Percentiles rank a stretch among this genome's conserved stretches.
Conservation (phyloP, 345 rosid species). For the Durio zibethinus region DNA sequence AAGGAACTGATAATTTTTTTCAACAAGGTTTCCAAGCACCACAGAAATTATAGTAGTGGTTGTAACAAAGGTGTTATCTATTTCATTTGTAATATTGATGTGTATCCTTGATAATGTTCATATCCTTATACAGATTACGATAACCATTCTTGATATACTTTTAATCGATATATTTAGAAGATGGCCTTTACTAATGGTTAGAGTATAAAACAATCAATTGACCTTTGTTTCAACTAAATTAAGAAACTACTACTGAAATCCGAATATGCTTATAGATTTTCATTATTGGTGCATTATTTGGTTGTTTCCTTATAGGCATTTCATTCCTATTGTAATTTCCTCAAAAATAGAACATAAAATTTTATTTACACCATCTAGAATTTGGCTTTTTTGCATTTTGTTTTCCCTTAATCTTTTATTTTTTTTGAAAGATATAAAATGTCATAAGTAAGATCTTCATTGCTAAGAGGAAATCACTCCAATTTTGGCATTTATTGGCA, state of each 20-base stretch:
- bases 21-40: slow-evolving; percentile 23
- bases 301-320: slow-evolving; percentile 17
- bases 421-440: background rate
- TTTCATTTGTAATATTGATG: too few relatives aligned
- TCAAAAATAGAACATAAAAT: background rate
- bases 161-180: slow-evolving; percentile 23
- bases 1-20: background rate
- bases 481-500: too few relatives aligned
- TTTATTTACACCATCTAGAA: too few relatives aligned
- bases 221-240: background rate
- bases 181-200: slow-evolving; percentile 27
- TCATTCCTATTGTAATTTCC: slow-evolving; percentile 17
- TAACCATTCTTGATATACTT: background rate
- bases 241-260: too few relatives aligned
- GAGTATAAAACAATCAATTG: too few relatives aligned
- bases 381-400: too few relatives aligned
- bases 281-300: slow-evolving; percentile 6
- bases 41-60: too few relatives aligned
- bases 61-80: too few relatives aligned
- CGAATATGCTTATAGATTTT: slow-evolving; percentile 4
- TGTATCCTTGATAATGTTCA: background rate
- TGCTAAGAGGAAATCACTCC: background rate
- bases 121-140: slow-evolving; percentile 11
- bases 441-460: background rate
- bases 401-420: too few relatives aligned